These are phyloP conservation scores for Backusella macrospora DNA, from an alignment of 192 early-diverging fungal genomes.

Conservation along the genomic window DNA sequence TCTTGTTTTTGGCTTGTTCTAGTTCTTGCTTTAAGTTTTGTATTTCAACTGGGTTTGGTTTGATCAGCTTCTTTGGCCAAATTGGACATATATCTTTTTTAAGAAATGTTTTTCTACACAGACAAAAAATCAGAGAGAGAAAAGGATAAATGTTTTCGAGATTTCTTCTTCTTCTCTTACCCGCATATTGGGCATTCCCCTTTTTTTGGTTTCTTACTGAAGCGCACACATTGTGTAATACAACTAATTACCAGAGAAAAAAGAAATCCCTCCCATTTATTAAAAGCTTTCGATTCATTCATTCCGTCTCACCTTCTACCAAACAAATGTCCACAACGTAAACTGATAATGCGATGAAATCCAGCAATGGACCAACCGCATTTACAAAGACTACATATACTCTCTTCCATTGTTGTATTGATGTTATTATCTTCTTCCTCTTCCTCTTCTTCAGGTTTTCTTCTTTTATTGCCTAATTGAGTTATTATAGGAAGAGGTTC, in stretches of 20 bases:
- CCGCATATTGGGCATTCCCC: background rate
- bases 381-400: constrained; percentile 14
- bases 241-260: background rate
- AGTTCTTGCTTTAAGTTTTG: background rate
- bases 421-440: background rate
- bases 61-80: constrained; percentile 1
- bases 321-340: constrained; percentile 27
- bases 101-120: background rate
- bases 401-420: background rate
- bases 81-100: background rate
- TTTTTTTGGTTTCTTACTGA: background rate
- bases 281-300: background rate
- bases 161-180: background rate
- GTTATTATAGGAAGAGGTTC: background rate
- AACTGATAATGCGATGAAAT: constrained; percentile 19
- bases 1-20: background rate
- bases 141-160: background rate
- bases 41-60: background rate
- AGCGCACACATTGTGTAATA: background rate
- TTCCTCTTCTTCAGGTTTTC: background rate
- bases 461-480: background rate
- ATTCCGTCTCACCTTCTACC: constrained; percentile 18
- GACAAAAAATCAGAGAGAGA: background rate
- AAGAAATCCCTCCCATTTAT: background rate
- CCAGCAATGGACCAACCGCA: constrained; percentile 14